These are phyloP conservation scores for Ustilago shanxiensis DNA, from an alignment of 1,284 basidiomycete genomes.

Conservation along the genomic window DNA sequence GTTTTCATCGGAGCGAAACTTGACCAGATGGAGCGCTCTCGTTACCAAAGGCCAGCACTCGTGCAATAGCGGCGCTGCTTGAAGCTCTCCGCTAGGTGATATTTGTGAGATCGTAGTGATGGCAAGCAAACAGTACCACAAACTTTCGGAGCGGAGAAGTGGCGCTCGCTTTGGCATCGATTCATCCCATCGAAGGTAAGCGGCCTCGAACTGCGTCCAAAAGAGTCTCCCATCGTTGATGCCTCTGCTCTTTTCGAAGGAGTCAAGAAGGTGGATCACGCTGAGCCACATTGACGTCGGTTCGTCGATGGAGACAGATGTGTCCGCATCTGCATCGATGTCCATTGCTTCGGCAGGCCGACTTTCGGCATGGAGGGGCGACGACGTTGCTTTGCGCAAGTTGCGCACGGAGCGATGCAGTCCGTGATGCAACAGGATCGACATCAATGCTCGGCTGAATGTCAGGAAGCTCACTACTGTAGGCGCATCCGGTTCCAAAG, in stretches of 20 bases:
- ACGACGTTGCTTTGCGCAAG: conserved; percentile 22
- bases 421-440: conserved; percentile 56
- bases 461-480: conserved; percentile 36
- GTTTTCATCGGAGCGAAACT: conserved; percentile 76
- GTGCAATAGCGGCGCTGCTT: conserved; percentile 73
- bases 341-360: neutral
- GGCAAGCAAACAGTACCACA: conserved; percentile 81
- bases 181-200: conserved; percentile 50
- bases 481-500: conserved; percentile 62
- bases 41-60: conserved; percentile 78
- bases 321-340: conserved; percentile 58
- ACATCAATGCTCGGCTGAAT: conserved; percentile 50
- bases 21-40: conserved; percentile 31
- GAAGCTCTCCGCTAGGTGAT: conserved; percentile 75
- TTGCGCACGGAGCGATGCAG: conserved; percentile 47
- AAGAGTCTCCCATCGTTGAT: conserved; percentile 32
- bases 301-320: conserved; percentile 65
- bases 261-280: conserved; percentile 75
- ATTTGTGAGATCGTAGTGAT: conserved; percentile 85
- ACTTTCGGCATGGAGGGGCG: too few species aligned
- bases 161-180: conserved; percentile 73
- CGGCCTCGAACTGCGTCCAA: conserved; percentile 54
- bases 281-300: conserved; percentile 82
- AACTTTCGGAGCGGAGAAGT: conserved; percentile 72
- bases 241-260: conserved; percentile 36